Evolutionary conservation across 768 basidiomycete genomes (phyloP).

Genomic region (Mycena metata): DNA sequence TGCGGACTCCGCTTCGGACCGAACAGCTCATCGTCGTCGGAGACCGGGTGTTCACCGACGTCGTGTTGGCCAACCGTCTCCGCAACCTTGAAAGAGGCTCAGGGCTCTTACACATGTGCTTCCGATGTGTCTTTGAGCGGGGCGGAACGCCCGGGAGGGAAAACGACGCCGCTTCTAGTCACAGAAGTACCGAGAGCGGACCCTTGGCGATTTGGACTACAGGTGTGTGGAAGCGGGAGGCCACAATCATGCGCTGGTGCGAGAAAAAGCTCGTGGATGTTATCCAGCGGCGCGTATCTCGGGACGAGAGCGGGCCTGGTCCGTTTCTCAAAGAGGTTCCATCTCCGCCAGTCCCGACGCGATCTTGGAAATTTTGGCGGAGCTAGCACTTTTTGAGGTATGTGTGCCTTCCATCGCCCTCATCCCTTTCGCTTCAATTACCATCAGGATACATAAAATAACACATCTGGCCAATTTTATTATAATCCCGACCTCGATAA

Average conservation of each 20-base stretch:
- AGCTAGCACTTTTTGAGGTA: constrained; percentile 22
- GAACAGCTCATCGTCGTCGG: constrained; percentile 87
- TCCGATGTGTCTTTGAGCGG: constrained; percentile 45
- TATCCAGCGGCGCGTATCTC: constrained; percentile 58
- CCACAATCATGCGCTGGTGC: constrained; percentile 69
- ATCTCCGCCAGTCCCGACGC: constrained; percentile 18
- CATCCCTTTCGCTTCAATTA: constrained; percentile 7
- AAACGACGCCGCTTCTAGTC: constrained; percentile 34
- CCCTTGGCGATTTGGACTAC: constrained; percentile 81
- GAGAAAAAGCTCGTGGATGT: constrained; percentile 66
- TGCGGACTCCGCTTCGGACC: constrained; percentile 66
- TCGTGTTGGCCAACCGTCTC: constrained; percentile 88
- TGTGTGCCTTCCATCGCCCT: not conserved
- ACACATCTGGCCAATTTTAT: not conserved
- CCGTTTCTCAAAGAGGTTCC: constrained; percentile 50
- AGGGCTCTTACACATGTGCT: constrained; percentile 38
- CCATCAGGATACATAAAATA: not conserved
- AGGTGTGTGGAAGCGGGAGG: constrained; percentile 77
- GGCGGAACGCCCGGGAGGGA: constrained; percentile 45
- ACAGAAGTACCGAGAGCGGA: constrained; percentile 46
- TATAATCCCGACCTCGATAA: not conserved
- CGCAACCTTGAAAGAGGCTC: constrained; percentile 39
- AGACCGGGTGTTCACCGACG: constrained; percentile 93
- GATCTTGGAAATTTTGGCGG: constrained; percentile 36
- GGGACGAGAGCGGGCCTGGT: constrained; percentile 41